These are phyloP conservation scores for Ustilaginoidea virens DNA, from an alignment of 2,329 filamentous ascomycete species.

Conservation along the genomic window DNA sequence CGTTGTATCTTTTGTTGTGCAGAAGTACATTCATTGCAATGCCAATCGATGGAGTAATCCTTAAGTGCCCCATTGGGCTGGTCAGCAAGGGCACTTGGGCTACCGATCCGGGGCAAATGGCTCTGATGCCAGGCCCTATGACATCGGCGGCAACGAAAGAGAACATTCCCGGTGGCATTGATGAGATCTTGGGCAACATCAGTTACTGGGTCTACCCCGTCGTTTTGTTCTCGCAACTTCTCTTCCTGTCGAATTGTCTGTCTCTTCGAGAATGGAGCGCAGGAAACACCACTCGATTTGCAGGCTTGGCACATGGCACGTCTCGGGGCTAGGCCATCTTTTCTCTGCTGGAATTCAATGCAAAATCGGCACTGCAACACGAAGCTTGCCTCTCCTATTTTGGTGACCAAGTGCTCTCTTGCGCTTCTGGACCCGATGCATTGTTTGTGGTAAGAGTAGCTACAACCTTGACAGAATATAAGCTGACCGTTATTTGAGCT, in stretches of 20 bases:
- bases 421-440: constrained; percentile 61
- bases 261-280: constrained; percentile 55
- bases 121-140: constrained; percentile 70
- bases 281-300: constrained; percentile 48
- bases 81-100: constrained; percentile 18
- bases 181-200: constrained; percentile 45
- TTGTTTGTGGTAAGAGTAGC: constrained; percentile 62
- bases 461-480: constrained; percentile 85
- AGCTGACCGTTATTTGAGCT: constrained; percentile 35
- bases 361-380: constrained; percentile 85
- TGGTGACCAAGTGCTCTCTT: constrained; percentile 83
- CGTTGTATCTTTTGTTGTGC: constrained; percentile 51
- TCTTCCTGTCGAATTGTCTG: constrained; percentile 71
- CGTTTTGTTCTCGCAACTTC: constrained; percentile 63
- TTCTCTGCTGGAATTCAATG: constrained; percentile 51
- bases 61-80: constrained; percentile 38
- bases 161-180: constrained; percentile 59
- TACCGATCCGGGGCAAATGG: constrained; percentile 48
- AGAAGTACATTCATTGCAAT: constrained; percentile 62
- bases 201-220: constrained; percentile 61
- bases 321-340: constrained; percentile 53
- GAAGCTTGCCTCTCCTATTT: constrained; percentile 60
- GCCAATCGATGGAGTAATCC: constrained; percentile 63
- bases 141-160: constrained; percentile 73
- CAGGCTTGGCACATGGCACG: constrained; percentile 61